Conservation (phyloP, 441 rosid species). For the Erodium trifolium region DNA sequence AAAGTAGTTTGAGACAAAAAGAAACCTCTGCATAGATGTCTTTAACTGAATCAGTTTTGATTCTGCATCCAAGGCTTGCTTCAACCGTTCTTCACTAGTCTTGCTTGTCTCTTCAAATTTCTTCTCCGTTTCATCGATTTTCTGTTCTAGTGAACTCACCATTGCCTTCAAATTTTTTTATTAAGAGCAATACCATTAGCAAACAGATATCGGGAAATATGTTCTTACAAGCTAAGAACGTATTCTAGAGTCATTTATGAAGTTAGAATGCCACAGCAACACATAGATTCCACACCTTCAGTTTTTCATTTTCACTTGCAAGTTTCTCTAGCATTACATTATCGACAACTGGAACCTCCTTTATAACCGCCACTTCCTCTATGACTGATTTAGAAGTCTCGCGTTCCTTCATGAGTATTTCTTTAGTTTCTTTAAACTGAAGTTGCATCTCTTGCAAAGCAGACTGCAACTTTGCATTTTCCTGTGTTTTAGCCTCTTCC, state of each 20-base stretch:
- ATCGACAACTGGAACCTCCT: constrained; percentile 72
- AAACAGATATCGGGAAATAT: background rate
- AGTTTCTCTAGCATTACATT: constrained; percentile 51
- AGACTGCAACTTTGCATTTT: constrained; percentile 58
- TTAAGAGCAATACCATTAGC: background rate
- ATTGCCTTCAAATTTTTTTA: background rate
- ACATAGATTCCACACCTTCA: constrained; percentile 44
- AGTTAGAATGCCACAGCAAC: too few relatives aligned
- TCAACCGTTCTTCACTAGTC: constrained; percentile 73
- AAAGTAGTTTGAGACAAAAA: constrained; percentile 4
- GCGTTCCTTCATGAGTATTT: constrained; percentile 58
- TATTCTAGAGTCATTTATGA: background rate
- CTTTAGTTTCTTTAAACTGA: constrained; percentile 76
- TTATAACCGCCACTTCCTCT: constrained; percentile 53
- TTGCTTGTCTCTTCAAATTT: constrained; percentile 64
- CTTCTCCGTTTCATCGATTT: background rate
- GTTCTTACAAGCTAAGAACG: background rate
- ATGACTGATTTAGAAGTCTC: constrained; percentile 48
- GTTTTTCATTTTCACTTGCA: constrained; percentile 71
- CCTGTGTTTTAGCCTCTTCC: constrained; percentile 34
- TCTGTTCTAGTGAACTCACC: background rate
- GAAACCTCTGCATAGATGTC: constrained; percentile 74
- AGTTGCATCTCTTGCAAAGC: constrained; percentile 60
- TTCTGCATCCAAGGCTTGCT: constrained; percentile 74
- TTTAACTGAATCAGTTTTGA: constrained; percentile 72